Conservation (phyloP, 129 eudicot genomes). For the Centaurea solstitialis region DNA sequence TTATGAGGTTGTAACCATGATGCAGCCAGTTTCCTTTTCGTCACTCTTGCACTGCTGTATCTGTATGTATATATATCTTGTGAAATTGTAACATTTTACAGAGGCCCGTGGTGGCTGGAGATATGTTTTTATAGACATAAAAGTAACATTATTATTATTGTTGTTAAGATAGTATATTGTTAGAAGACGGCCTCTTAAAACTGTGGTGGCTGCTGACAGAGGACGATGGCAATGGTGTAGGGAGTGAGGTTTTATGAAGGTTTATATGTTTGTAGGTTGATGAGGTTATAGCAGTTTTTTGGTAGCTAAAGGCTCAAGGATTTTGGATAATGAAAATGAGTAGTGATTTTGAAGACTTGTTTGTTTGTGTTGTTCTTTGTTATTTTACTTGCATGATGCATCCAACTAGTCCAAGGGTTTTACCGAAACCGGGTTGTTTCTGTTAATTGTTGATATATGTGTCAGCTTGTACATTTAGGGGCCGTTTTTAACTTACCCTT, state of each 20-base stretch:
- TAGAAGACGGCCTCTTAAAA: background rate
- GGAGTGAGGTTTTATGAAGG: background rate
- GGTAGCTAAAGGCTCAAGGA: background rate
- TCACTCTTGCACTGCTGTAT: constrained; percentile 8
- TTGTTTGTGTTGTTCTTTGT: background rate
- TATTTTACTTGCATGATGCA: background rate
- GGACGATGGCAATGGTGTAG: background rate
- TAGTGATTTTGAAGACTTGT: background rate
- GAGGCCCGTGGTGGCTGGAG: constrained; percentile 27
- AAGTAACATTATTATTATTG: background rate
- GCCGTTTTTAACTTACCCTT: too few relatives aligned
- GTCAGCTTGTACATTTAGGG: too few relatives aligned
- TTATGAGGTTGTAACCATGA: constrained; percentile 20
- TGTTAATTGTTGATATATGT: too few relatives aligned
- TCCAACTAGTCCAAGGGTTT: too few relatives aligned
- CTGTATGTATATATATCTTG: constrained; percentile 12
- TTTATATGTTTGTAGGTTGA: background rate
- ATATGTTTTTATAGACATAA: background rate
- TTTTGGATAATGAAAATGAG: background rate
- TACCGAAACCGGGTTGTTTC: too few relatives aligned
- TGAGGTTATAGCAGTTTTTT: background rate
- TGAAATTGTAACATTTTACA: constrained; percentile 24
- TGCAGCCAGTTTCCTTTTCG: constrained; percentile 3
- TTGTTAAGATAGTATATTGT: background rate
- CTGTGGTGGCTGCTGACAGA: background rate